phyloP scores from a whole-genome alignment of 352 stramenopile species.

The Saprolegnia diclina region DNA sequence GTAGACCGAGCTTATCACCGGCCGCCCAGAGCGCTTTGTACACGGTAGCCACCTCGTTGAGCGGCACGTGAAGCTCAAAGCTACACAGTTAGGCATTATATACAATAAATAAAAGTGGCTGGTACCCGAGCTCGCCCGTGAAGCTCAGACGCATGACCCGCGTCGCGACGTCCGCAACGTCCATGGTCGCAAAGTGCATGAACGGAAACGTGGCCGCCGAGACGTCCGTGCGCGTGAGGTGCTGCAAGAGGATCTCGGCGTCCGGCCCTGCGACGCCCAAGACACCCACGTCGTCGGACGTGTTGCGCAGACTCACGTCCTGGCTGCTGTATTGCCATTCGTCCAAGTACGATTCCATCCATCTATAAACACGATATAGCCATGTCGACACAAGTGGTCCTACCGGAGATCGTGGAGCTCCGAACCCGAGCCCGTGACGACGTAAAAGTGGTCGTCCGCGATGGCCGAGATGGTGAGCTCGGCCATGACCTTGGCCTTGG shows the following conservation, averaged over 20 bases:
- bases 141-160: constrained; percentile 25
- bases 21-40: constrained; percentile 21
- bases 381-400: neutral
- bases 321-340: neutral
- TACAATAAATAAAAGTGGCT: neutral
- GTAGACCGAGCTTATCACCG: constrained; percentile 4
- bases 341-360: constrained; percentile 20
- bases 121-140: constrained; percentile 22
- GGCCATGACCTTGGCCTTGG: constrained; percentile 20
- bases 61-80: constrained; percentile 20
- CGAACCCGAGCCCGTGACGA: constrained; percentile 23
- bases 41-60: constrained; percentile 2
- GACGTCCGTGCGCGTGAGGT: neutral
- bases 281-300: constrained; percentile 18
- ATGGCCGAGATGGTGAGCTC: constrained; percentile 22
- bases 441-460: constrained; percentile 16
- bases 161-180: constrained; percentile 8
- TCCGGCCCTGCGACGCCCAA: constrained; percentile 15
- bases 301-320: constrained; percentile 13
- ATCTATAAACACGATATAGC: constrained; percentile 6
- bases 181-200: constrained; percentile 8
- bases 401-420: constrained; percentile 24
- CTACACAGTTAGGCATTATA: constrained; percentile 5
- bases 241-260: constrained; percentile 1
- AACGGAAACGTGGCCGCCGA: constrained; percentile 7